Base-by-base conservation (phyloP, 495 filamentous ascomycete species). In the Trichoderma gamsii region DNA sequence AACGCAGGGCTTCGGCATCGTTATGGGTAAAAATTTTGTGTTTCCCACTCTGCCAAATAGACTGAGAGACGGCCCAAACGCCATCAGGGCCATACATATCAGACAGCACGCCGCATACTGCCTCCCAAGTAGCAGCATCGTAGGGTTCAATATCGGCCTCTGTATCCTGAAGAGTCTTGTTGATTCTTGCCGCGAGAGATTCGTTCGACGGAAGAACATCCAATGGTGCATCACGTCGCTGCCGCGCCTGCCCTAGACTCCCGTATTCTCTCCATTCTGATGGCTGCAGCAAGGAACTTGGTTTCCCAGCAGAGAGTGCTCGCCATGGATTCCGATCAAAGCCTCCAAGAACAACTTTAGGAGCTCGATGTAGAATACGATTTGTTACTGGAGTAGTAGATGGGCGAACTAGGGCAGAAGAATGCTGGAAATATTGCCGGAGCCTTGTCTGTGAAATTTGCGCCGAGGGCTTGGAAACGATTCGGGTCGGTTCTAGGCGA, bases 1-100 rank as follows among this genome's bases (percentile, higher is more conserved):
- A 13, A 32, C 56, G 56, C 13, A 61, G 56, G 13, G 56, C 5
- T 13, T 61, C 56, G 2, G 56, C 56, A 75, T 68, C 44, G 41
- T 44, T 41, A 13, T 44, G 21, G 3, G 35, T 27, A 21, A 65
- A 44, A 6, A 32, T 35, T 6, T 46, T 16, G 4, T 43, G 64
- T 21, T 41, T 46, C 35, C 9, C 41, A 13, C 64, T 4, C 32
- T 46, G n/a, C 35, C 43, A 43, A 66, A 66, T 23, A 27, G 65
- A 16, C 35, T 46, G 41, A 18, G 52, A 49, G 9, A 66, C 21
- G 3, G 65, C 65, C 65, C 65, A 66, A 41, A 32, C 16, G 4
- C 65, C 65, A 27, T 46, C 65, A n/a, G 38, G 6, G n/a, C 65
- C 65, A 66, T 66, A 44, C 21, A n/a, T 46, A 3, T 46, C 12